phyloP scores from a whole-genome alignment of 768 basidiomycete species.

The Suillus ampliporus region DNA sequence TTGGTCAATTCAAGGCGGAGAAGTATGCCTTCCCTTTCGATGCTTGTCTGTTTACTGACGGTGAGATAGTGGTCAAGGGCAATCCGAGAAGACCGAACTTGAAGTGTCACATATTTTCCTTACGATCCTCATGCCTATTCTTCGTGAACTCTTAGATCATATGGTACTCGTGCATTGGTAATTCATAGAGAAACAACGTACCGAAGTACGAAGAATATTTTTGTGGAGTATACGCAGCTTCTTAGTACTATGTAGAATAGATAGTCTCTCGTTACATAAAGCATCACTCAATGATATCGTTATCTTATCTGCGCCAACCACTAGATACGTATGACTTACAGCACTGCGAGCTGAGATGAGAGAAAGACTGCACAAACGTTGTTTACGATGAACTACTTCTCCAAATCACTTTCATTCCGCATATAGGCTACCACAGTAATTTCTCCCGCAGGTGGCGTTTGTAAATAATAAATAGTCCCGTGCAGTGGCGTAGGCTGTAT shows the following conservation, averaged over 20 bases:
- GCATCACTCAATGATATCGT: neutral
- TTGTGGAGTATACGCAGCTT: neutral
- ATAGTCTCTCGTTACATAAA: neutral
- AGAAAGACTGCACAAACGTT: too few relatives aligned
- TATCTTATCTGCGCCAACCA: neutral
- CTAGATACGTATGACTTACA: too few relatives aligned
- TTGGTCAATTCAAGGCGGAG: neutral
- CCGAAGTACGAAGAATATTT: slow-evolving; percentile 4
- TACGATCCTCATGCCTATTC: neutral
- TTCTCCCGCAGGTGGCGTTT: too few relatives aligned
- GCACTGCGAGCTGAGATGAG: too few relatives aligned
- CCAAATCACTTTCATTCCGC: too few relatives aligned
- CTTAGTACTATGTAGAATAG: neutral
- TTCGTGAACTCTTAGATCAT: neutral
- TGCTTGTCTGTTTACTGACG: neutral
- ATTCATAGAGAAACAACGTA: neutral
- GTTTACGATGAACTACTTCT: too few relatives aligned
- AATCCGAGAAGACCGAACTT: too few relatives aligned
- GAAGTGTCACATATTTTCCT: neutral
- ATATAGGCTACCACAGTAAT: too few relatives aligned
- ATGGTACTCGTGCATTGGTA: neutral
- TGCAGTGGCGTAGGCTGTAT: too few relatives aligned
- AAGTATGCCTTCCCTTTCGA: neutral
- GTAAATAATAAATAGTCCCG: too few relatives aligned
- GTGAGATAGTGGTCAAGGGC: too few relatives aligned